Conservation (phyloP, 73 alveolate species). For the Breviolum minutum region DNA sequence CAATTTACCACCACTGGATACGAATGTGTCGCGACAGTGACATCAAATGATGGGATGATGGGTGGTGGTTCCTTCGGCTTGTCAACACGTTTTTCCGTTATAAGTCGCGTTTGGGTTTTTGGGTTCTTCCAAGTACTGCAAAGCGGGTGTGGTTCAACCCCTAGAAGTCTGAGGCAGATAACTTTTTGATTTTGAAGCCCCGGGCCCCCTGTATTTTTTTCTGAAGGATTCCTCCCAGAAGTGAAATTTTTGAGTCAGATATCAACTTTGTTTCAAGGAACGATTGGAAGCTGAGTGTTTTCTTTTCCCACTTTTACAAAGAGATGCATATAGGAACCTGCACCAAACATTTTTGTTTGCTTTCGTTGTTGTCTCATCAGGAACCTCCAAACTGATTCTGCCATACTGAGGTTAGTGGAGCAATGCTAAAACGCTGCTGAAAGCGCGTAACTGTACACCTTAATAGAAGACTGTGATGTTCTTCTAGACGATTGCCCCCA, state of each 20-base stretch:
- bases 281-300: too few relatives aligned
- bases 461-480: not conserved
- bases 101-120: not conserved
- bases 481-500: not conserved
- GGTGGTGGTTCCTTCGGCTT: not conserved
- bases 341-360: too few relatives aligned
- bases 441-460: slow-evolving; percentile 4
- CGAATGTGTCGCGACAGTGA: not conserved
- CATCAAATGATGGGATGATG: not conserved
- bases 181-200: not conserved
- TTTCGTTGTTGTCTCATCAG: too few relatives aligned
- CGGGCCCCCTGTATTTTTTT: slow-evolving; percentile 5
- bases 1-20: slow-evolving; percentile 35
- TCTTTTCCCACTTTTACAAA: too few relatives aligned
- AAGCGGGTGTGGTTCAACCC: not conserved
- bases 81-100: not conserved
- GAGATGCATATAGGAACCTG: too few relatives aligned
- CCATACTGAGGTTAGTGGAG: too few relatives aligned
- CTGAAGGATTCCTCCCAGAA: not conserved
- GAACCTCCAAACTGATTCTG: too few relatives aligned
- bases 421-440: not conserved
- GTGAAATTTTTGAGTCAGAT: too few relatives aligned
- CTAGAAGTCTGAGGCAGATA: not conserved
- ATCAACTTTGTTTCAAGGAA: too few relatives aligned
- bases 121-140: not conserved